Evolutionary conservation across 2,329 filamentous ascomycete genomes (phyloP).

Genomic region (Septoria petroselini): DNA sequence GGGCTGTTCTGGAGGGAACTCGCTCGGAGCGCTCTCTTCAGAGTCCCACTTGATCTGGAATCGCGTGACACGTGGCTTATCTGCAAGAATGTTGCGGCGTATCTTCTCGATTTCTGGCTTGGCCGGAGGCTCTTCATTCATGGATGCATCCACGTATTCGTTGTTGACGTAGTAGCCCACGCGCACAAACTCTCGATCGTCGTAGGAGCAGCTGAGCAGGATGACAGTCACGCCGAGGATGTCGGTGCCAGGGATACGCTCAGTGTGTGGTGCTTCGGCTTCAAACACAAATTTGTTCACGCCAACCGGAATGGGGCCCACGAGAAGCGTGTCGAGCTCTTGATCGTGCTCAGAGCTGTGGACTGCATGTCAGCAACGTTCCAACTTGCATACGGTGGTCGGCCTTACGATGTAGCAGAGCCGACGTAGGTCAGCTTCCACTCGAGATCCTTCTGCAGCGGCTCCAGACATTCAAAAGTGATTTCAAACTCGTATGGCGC

Average conservation of each 20-base stretch:
- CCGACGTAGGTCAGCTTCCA: slow-evolving; percentile 99
- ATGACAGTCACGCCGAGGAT: slow-evolving; percentile 97
- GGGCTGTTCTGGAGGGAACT: slow-evolving; percentile 95
- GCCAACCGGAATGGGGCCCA: slow-evolving; percentile 94
- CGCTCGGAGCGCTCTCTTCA: slow-evolving; percentile 91
- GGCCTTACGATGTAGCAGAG: slow-evolving; percentile 84
- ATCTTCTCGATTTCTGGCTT: slow-evolving; percentile 94
- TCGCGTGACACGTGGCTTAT: slow-evolving; percentile 94
- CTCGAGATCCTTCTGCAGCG: slow-evolving; percentile 93
- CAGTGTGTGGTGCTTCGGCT: slow-evolving; percentile 85
- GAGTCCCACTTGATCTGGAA: slow-evolving; percentile 99
- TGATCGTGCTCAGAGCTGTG: slow-evolving; percentile 90
- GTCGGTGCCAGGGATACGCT: slow-evolving; percentile 88
- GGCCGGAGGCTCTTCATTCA: slow-evolving; percentile 81
- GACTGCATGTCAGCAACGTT: slow-evolving; percentile 12
- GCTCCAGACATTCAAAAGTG: slow-evolving; percentile 95
- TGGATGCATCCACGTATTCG: slow-evolving; percentile 90
- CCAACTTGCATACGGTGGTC: background rate
- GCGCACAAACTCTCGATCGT: slow-evolving; percentile 92
- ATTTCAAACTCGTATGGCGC: slow-evolving; percentile 97
- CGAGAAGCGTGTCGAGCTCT: slow-evolving; percentile 93
- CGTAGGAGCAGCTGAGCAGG: slow-evolving; percentile 92
- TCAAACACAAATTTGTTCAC: slow-evolving; percentile 99
- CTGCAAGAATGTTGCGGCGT: slow-evolving; percentile 84
- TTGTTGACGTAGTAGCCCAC: slow-evolving; percentile 99